A percentile compares a stretch with the other conserved stretches of the same genome.
phyloP scores from a whole-genome alignment of 345 rosid species.

The Sonneratia caseolaris region DNA sequence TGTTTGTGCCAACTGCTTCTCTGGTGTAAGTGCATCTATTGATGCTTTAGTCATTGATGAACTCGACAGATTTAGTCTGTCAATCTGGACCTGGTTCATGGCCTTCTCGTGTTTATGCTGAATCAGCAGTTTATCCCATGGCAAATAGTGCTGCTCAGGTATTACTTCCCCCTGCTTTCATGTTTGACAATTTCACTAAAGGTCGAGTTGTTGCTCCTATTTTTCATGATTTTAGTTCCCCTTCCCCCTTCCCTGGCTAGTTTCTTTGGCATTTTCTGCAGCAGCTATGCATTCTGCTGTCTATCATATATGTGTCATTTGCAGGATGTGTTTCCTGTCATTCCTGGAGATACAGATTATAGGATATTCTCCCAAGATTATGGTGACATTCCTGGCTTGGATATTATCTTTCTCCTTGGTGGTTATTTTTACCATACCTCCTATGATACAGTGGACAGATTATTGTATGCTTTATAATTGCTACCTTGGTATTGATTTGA shows the following conservation, averaged over 20 bases:
- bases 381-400: constrained; percentile 89
- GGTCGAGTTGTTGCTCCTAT: background rate
- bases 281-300: background rate
- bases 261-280: background rate
- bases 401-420: constrained; percentile 87
- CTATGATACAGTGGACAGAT: constrained; percentile 84
- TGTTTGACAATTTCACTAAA: background rate
- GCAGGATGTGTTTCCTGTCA: constrained; percentile 84
- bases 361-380: constrained; percentile 86
- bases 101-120: constrained; percentile 78
- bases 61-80: constrained; percentile 75
- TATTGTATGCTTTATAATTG: constrained; percentile 68
- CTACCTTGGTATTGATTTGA: constrained; percentile 40
- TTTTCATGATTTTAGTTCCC: background rate
- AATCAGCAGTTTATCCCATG: constrained; percentile 85
- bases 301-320: constrained; percentile 6
- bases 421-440: constrained; percentile 99
- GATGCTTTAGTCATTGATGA: constrained; percentile 5
- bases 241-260: too few species aligned
- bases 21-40: background rate
- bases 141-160: constrained; percentile 99
- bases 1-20: constrained; percentile 1
- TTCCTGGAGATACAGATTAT: constrained; percentile 97
- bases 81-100: constrained; percentile 97
- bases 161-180: constrained; percentile 1